Conservation (phyloP, 148 eudicot genomes). For the Camellia sinensis region DNA sequence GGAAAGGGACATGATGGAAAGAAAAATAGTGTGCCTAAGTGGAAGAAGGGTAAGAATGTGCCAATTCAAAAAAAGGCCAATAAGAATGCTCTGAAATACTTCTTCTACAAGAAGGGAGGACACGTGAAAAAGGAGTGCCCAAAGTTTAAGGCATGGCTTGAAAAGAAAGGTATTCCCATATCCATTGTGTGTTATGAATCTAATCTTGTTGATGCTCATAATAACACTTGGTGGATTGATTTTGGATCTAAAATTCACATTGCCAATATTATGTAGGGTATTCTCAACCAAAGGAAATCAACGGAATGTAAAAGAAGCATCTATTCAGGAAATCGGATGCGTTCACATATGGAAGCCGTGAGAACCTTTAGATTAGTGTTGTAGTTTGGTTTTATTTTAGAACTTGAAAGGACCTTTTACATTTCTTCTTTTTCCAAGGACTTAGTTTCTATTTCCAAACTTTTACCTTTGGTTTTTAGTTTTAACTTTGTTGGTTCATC, state of each 20-base stretch:
- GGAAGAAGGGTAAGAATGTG: not conserved
- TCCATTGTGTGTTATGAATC: constrained; percentile 8
- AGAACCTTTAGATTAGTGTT: constrained; percentile 14
- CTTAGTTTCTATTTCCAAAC: constrained; percentile 26
- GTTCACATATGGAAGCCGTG: constrained; percentile 16
- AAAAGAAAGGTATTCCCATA: constrained; percentile 14
- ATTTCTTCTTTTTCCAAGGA: constrained; percentile 20
- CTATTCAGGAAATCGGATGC: constrained; percentile 15
- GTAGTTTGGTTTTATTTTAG: not conserved
- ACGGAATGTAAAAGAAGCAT: constrained; percentile 7
- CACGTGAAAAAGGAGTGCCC: constrained; percentile 14
- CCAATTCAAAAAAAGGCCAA: not conserved
- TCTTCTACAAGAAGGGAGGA: constrained; percentile 11
- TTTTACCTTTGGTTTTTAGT: not conserved
- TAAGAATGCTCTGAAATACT: not conserved
- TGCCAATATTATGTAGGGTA: not conserved
- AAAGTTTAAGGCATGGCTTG: constrained; percentile 10
- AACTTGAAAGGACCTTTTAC: constrained; percentile 1
- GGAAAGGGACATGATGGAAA: not conserved
- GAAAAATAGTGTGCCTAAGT: not conserved
- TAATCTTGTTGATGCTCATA: not conserved
- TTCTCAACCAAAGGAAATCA: constrained; percentile 3
- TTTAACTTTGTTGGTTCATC: not conserved
- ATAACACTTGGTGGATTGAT: constrained; percentile 11
- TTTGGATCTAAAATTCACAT: not conserved